Percentiles rank a stretch among this genome's conserved stretches.
Evolutionary conservation across 139 green algal species (phyloP).

Genomic region (Micromonas pusilla): DNA sequence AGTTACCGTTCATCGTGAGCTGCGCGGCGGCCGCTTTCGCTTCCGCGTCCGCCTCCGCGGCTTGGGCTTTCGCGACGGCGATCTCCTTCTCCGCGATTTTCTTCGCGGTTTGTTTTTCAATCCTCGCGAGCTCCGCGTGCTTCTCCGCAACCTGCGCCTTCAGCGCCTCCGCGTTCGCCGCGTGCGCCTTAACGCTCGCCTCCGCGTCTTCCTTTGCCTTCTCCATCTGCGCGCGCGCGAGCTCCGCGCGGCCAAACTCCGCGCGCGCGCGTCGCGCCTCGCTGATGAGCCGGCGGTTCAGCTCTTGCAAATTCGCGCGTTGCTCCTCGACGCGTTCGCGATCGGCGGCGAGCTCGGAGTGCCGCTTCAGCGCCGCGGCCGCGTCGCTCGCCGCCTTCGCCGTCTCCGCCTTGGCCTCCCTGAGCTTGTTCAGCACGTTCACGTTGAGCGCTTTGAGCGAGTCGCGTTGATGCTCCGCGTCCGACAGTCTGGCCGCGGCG

Average conservation of each 20-base stretch:
- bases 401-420: background rate
- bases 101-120: no score
- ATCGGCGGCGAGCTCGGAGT: no score
- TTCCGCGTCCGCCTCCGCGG: background rate
- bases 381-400: background rate
- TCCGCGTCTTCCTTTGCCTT: background rate
- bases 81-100: background rate
- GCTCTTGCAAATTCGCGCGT: background rate
- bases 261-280: no score
- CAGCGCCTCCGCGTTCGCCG: background rate
- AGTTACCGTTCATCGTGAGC: no score
- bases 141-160: background rate
- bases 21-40: background rate
- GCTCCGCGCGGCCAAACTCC: no score
- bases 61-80: background rate
- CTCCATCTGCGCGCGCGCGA: background rate
- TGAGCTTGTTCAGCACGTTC: background rate
- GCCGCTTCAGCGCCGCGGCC: background rate
- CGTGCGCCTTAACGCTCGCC: background rate
- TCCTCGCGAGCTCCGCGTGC: background rate
- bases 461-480: no score
- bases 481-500: no score
- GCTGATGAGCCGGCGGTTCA: background rate
- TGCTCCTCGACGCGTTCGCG: background rate
- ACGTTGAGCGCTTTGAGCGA: background rate